Evolutionary conservation across 1,284 basidiomycete genomes (phyloP), one percentile per base, ranked within the genome.

Genomic region (Meira nashicola): DNA sequence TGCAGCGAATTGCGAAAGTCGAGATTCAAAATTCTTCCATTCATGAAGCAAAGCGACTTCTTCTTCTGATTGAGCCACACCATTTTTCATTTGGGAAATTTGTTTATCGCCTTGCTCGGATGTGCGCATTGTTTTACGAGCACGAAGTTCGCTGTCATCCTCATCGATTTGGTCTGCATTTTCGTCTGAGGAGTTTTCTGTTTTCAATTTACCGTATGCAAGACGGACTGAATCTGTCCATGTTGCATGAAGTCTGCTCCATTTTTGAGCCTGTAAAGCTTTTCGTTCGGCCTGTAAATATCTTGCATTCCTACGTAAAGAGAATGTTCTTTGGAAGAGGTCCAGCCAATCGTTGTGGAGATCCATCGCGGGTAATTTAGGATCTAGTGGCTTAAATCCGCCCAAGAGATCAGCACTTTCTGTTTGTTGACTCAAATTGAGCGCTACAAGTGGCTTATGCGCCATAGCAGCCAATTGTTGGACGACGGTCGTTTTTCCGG

Each of bases 381-480:
- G 66, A 41, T 98, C 92, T 1, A 98, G 83, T 10, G 95, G 95
- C 76, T 93, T 93, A 81, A 95, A 94, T 0, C 94, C 93, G 28
- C 95, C 95, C 2, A 99, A 82, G 15, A 98, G 81, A 79, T 99
- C 95, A 2, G 90, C 87, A 2, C 91, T 89, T 78, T 98, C 95
- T 0, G 93, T 96, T 80, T 99, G 95, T 73, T 95, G 93, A 1
- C 92, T 95, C 73, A 98, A 79, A 76, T 99, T 99, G 65, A 98
- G 84, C 0, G 91, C 91, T 44, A 91, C 84, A 44, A 98, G 83
- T 0, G 87, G 86, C 39, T 86, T 85, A 15, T 84, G 84, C 33
- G 95, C 83, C n/a, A 90, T 80, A 3, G 86, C 83, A 17, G 95
- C 89, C 21, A 98, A 83, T 68, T 95, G 87, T 21, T 92, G 90